Conservation (phyloP, 176 grass and related monocot species). For the Triticum aestivum region IWGSC_CS_RefSeq_v2.1 NC_057795.1:612579077-612579576, state of each 20-base stretch:
- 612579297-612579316: neutral
- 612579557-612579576: neutral
- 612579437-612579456: slow-evolving; percentile 80
- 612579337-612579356: neutral
- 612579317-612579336: neutral
- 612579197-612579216: slow-evolving; percentile 58
- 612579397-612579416: slow-evolving; percentile 79
- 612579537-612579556: neutral
- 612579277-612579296: neutral
- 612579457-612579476: slow-evolving; percentile 30
- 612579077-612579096: neutral
- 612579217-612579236: slow-evolving; percentile 67
- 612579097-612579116: neutral
- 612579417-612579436: slow-evolving; percentile 78
- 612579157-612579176: slow-evolving; percentile 67
- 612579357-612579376: slow-evolving; percentile 42
- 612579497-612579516: neutral
- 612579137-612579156: slow-evolving; percentile 43
- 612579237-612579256: slow-evolving; percentile 81
- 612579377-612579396: slow-evolving; percentile 63
- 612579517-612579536: neutral
- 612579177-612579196: slow-evolving; percentile 72
- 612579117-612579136: neutral
- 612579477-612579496: neutral
- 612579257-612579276: slow-evolving; percentile 64